Evolutionary conservation across 1,284 basidiomycete species (phyloP).

Genomic region (Thelephora terrestris): DNA sequence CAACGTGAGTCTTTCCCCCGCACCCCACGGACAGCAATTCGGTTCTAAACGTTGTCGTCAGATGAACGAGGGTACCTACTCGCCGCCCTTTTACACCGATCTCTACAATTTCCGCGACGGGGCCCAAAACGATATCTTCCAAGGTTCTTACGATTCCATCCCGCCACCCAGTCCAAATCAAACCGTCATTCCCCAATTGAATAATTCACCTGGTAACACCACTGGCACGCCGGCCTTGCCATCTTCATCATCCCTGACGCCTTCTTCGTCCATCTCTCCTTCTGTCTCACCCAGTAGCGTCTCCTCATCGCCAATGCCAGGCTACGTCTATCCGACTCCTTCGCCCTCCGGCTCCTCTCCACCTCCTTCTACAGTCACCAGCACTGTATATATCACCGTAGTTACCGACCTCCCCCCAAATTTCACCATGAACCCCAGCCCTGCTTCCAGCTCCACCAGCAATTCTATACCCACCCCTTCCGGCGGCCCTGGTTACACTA

Average conservation of each 20-base stretch:
- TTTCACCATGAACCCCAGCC: too few species aligned
- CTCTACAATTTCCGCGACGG: constrained; percentile 50
- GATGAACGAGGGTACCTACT: constrained; percentile 45
- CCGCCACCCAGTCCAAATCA: constrained; percentile 12
- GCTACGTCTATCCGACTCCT: not conserved
- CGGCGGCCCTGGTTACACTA: too few species aligned
- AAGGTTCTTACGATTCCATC: constrained; percentile 23
- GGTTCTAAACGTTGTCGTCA: constrained; percentile 11
- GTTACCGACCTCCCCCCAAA: too few species aligned
- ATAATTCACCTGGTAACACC: too few species aligned
- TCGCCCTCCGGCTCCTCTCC: not conserved
- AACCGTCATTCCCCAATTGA: constrained; percentile 7
- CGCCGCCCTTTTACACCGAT: constrained; percentile 47
- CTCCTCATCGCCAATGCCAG: not conserved
- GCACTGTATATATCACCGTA: too few species aligned
- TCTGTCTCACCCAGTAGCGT: not conserved
- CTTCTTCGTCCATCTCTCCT: too few species aligned
- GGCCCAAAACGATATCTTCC: constrained; percentile 55
- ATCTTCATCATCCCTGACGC: too few species aligned
- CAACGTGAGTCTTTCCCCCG: constrained; percentile 30
- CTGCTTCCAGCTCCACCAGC: too few species aligned
- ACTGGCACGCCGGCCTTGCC: too few species aligned
- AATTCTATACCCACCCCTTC: too few species aligned
- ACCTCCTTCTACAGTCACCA: not conserved
- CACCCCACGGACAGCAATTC: not conserved